These are phyloP conservation scores for Cercospora zeae-maydis DNA, from an alignment of 2,329 filamentous ascomycete species.

Conservation along the genomic window DNA sequence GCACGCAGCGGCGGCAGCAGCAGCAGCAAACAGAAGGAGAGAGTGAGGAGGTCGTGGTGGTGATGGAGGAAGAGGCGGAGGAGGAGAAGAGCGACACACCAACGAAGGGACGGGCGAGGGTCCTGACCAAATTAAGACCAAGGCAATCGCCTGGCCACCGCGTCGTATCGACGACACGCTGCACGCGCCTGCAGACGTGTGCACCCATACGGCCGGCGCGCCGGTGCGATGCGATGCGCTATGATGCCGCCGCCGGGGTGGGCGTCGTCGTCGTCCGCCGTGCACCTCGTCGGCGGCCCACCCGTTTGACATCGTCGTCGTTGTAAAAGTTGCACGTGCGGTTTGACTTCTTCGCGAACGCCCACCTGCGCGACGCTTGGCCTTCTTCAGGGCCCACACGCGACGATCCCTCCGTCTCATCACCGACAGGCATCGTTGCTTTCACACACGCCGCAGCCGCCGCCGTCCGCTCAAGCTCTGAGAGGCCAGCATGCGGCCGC, in stretches of 20 bases:
- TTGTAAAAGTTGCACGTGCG: not conserved
- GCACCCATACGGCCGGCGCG: not conserved
- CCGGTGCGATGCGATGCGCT: not conserved
- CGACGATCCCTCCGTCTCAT: not conserved
- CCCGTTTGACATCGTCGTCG: not conserved
- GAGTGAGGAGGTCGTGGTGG: not conserved
- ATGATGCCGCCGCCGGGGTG: not conserved
- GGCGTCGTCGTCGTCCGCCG: not conserved
- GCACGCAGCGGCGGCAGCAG: not conserved
- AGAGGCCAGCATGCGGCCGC: not conserved
- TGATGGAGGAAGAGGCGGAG: not conserved
- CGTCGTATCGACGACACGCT: not conserved
- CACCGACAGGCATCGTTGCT: not conserved
- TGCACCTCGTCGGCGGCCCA: not conserved
- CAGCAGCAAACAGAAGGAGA: not conserved
- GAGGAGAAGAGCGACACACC: not conserved
- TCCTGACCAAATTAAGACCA: not conserved
- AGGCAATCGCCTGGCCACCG: not conserved
- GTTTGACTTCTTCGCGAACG: not conserved
- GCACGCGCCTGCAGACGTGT: not conserved
- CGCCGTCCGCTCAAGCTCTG: no score
- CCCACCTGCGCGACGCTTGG: not conserved
- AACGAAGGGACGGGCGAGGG: not conserved
- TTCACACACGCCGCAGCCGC: not conserved
- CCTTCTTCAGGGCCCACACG: not conserved